These are phyloP conservation scores for Boletus bicolor DNA, from an alignment of 768 basidiomycete genomes.

Conservation along the genomic window DNA sequence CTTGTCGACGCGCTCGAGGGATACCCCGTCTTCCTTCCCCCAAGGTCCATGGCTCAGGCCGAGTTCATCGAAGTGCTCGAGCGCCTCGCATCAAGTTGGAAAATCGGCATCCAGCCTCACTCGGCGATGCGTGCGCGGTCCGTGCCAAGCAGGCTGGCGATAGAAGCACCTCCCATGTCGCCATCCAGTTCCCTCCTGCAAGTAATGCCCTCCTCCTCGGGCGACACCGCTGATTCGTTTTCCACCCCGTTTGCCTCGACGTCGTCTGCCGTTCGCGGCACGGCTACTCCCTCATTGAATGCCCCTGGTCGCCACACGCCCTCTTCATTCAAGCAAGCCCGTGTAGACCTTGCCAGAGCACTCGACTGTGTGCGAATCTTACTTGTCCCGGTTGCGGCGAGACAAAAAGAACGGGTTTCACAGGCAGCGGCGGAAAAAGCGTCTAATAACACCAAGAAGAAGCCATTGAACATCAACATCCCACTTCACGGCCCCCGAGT, in stretches of 20 bases:
- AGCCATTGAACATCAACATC: conserved; percentile 68
- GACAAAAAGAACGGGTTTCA: conserved; percentile 58
- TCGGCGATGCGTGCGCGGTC: conserved; percentile 34
- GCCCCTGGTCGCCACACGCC: conserved; percentile 23
- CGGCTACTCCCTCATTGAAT: conserved; percentile 18
- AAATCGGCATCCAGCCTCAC: conserved; percentile 57
- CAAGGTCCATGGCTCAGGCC: conserved; percentile 85
- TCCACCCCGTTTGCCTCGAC: conserved; percentile 20
- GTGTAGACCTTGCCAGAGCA: conserved; percentile 46
- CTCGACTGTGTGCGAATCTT: conserved; percentile 72
- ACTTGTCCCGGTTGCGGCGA: conserved; percentile 63
- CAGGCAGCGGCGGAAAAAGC: conserved; percentile 50
- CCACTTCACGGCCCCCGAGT: conserved; percentile 84
- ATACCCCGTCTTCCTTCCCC: conserved; percentile 83
- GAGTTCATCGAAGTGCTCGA: conserved; percentile 86
- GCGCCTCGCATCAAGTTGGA: conserved; percentile 77
- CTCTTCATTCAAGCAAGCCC: conserved; percentile 15
- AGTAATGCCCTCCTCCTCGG: conserved; percentile 25
- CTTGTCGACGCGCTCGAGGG: conserved; percentile 83
- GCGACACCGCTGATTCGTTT: conserved; percentile 16
- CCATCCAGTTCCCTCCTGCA: conserved; percentile 24
- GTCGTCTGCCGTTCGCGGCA: conserved; percentile 17
- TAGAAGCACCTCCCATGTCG: conserved; percentile 32
- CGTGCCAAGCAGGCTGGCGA: conserved; percentile 43
- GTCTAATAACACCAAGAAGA: conserved; percentile 42